Evolutionary conservation across 208 protist species (phyloP), one percentile per base, ranked within the genome.

Genomic region (Crithidia thermophila): DNA sequence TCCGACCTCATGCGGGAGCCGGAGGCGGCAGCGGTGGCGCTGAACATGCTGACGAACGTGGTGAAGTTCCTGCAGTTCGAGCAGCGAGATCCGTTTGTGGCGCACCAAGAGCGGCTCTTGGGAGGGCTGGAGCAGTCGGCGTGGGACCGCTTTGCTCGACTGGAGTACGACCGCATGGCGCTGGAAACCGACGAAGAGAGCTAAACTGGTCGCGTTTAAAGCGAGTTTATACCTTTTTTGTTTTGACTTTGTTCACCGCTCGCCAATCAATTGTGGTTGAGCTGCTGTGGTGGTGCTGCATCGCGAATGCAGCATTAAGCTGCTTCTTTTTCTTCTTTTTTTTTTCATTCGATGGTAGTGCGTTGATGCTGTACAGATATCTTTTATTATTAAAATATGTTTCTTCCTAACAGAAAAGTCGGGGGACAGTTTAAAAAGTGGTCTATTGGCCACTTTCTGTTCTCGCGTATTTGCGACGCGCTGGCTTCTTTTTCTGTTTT

Each of bases 11-110:
- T 97, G 42, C 59, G 58, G 2, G 96, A 90, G 55, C 81, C 78
- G 13, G 78, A 97, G 36, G 82, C 85, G 4, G 86, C 85, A 0
- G 72, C 75, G 40, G 89, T 99, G 42, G 74, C 84, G 25, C 91
- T 98, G 46, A 98, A 98, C 75, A 90, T 98, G 68, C 53, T 99
- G 16, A 97, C 94, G 4, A 98, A 98, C 66, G 84, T 98, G 2
- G 77, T 88, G 37, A 97, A 95, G 55, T 98, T 98, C 53, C 64
- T 98, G 31, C 83, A 89, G 47, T 98, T 94, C 76, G 98, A 99
- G 68, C 83, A 93, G 52, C 79, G 82, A 30, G 97, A 98, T 49
- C 94, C 95, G 0, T 92, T 97, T 63, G 81, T 94, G 8, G 72
- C 74, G 25, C 85, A 96, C 40, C 73, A 85, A 36, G 85, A 97